Percentiles rank a stretch among this genome's conserved stretches.
Conservation (phyloP, 2,329 filamentous ascomycete genomes). For the Scorias spongiosa region DNA sequence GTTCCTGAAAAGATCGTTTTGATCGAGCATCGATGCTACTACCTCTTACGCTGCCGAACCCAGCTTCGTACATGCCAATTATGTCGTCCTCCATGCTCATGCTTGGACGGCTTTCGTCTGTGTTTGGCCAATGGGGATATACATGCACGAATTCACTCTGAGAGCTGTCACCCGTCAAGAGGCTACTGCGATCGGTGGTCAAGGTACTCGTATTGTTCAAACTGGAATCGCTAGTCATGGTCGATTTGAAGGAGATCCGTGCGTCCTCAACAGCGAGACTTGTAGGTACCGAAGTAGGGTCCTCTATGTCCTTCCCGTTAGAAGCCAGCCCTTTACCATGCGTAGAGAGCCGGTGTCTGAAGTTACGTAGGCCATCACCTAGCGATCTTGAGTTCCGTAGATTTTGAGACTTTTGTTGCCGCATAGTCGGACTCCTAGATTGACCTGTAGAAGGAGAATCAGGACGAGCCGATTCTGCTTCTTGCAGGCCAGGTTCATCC, state of each 20-base stretch:
- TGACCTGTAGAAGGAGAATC: not conserved
- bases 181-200: conserved; percentile 69
- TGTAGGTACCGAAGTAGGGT: conserved; percentile 22
- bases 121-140: conserved; percentile 11
- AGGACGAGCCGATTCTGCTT: not conserved
- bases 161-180: conserved; percentile 65
- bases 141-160: conserved; percentile 53
- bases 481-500: not conserved
- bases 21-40: conserved; percentile 15
- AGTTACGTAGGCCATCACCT: conserved; percentile 13
- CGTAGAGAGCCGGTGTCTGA: conserved; percentile 10
- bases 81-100: conserved; percentile 38
- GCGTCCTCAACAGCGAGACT: conserved; percentile 25
- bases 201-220: conserved; percentile 38
- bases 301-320: conserved; percentile 14
- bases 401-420: conserved; percentile 2
- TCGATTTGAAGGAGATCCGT: conserved; percentile 45
- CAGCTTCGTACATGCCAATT: conserved; percentile 45
- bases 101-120: conserved; percentile 20
- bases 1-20: conserved; percentile 10
- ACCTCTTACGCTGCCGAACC: conserved; percentile 29
- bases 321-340: conserved; percentile 18
- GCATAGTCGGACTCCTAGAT: not conserved
- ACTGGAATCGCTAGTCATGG: conserved; percentile 44
- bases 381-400: conserved; percentile 8